These are phyloP conservation scores for Ascomycota sp. DNA, from an alignment of 2,329 filamentous ascomycete genomes.

Conservation along the genomic window DNA sequence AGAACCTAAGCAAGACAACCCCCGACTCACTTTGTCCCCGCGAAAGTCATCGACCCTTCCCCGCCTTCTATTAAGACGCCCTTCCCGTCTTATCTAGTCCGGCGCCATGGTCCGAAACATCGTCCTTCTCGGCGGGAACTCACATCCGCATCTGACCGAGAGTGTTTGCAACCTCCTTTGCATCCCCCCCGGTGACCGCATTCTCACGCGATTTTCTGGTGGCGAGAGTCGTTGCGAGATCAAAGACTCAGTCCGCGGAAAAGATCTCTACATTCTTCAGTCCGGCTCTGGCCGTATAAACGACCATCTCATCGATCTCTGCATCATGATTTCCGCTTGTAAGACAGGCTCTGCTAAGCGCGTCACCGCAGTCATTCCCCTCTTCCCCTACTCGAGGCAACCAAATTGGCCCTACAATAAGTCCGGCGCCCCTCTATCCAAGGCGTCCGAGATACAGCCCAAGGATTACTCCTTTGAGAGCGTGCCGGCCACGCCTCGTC, in stretches of 20 bases:
- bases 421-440: constrained; percentile 83
- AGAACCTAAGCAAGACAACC: no score
- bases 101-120: constrained; percentile 72
- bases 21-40: no score
- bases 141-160: constrained; percentile 70
- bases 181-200: constrained; percentile 62
- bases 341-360: constrained; percentile 46
- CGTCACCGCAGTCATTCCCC: constrained; percentile 86
- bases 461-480: constrained; percentile 75
- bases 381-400: constrained; percentile 89
- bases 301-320: constrained; percentile 88
- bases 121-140: constrained; percentile 78
- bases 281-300: constrained; percentile 92
- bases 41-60: no score
- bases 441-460: constrained; percentile 21
- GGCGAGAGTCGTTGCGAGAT: constrained; percentile 76
- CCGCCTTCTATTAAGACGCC: no score
- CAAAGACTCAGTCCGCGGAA: constrained; percentile 81
- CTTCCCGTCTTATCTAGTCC: no score
- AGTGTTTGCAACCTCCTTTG: constrained; percentile 74
- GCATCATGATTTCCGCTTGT: constrained; percentile 97
- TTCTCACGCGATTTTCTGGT: constrained; percentile 78
- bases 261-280: constrained; percentile 95
- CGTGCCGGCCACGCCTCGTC: constrained; percentile 64
- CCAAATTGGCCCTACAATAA: constrained; percentile 97